These are phyloP conservation scores for Galerina sulciceps DNA, from an alignment of 768 basidiomycete species.

Conservation along the genomic window DNA sequence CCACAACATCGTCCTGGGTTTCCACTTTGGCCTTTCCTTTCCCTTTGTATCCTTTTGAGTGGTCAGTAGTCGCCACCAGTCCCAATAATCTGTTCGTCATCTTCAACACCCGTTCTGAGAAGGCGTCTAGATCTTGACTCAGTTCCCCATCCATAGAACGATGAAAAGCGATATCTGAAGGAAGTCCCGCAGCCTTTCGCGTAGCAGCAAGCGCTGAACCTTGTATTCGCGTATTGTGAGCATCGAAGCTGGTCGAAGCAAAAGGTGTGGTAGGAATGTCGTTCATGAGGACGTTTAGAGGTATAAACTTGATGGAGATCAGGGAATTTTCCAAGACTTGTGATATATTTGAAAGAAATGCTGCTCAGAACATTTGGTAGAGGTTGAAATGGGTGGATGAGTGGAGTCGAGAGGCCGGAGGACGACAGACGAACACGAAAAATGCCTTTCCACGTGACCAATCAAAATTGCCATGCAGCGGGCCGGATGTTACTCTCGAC, in stretches of 20 bases:
- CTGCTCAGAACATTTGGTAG: too few relatives aligned
- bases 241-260: conserved; percentile 42
- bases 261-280: not conserved
- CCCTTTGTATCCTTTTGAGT: conserved; percentile 31
- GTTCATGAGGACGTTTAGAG: not conserved
- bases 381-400: too few relatives aligned
- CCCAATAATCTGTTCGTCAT: conserved; percentile 68
- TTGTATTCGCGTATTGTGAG: conserved; percentile 63
- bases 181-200: conserved; percentile 61
- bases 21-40: conserved; percentile 63
- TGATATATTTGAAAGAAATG: too few relatives aligned
- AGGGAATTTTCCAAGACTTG: too few relatives aligned
- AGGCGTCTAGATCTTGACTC: conserved; percentile 69
- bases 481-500: too few relatives aligned
- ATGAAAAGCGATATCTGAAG: conserved; percentile 85
- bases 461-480: too few relatives aligned
- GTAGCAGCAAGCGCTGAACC: conserved; percentile 65
- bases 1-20: conserved; percentile 81
- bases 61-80: conserved; percentile 49
- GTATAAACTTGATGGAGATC: not conserved
- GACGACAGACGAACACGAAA: too few relatives aligned
- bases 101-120: conserved; percentile 67
- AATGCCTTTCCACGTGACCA: too few relatives aligned
- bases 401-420: too few relatives aligned
- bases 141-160: conserved; percentile 80